Base-by-base conservation (phyloP, 1,139 yeast species). In the Arxiozyma slooffiae region DNA sequence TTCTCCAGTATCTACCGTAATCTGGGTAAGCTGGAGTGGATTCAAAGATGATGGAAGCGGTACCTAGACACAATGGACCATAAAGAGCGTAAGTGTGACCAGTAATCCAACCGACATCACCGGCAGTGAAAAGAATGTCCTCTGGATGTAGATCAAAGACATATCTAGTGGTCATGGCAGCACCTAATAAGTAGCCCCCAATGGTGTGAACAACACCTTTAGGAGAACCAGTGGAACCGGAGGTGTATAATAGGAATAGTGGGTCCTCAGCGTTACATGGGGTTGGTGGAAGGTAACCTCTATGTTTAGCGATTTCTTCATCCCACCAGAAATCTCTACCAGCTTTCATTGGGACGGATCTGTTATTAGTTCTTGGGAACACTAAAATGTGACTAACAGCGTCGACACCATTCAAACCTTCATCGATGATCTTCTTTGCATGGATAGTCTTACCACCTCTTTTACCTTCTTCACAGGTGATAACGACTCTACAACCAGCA, bases 81-180 rank as follows among this genome's bases (percentile, higher is more conserved):
- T 92, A 92, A 55, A 90, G 75, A 38, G 95, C 96, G 66, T 92
- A 92, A 39, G 97, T 85, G 72, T 92, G 98, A 62, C 98, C 98
- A 41, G 98, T 92, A 67, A 92, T 92, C 98, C 98, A 92, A 69
- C 98, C 98, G 50, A 92, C 96, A 70, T 92, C 98, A 69, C 97
- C 97, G 50, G 97, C 97, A 49, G 97, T 90, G 77, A 92, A 92
- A 55, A 92, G 75, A 50, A 85, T 78, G 70, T 92, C 98, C 62
- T 85, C 85, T 50, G 82, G 80, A 68, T 88, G 96, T 52, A 92
- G 78, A 70, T 94, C 98, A 67, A 92, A 92, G 52, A 90, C 86
- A 70, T 90, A 92, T 71, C 84, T 86, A 53, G 97, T 87, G 52
- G 97, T 88, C 72, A 90, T 73, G 50, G 96, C 95, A 46, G 97